Evolutionary conservation across 2,329 filamentous ascomycete genomes (phyloP).

Genomic region (Alternaria angustiovoidea): DNA sequence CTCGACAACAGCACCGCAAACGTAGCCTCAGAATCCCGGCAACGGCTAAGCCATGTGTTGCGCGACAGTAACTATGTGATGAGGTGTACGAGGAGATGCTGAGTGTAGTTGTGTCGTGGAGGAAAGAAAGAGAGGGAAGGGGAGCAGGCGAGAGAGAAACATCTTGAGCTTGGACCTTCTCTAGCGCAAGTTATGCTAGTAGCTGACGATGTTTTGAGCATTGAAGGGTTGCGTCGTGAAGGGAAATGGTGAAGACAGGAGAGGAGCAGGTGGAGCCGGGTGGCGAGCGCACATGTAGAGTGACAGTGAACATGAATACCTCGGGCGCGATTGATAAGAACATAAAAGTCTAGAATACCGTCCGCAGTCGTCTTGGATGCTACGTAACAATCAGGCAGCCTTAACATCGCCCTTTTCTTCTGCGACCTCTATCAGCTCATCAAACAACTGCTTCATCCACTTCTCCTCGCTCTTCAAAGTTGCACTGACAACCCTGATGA

Average conservation of each 20-base stretch:
- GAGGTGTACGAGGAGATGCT: background rate
- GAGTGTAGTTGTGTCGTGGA: background rate
- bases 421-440: conserved; percentile 72
- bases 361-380: background rate
- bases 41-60: background rate
- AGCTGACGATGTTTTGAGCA: background rate
- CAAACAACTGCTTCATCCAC: conserved; percentile 77
- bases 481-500: conserved; percentile 82
- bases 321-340: background rate
- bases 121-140: background rate
- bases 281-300: background rate
- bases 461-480: conserved; percentile 74
- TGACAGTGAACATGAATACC: background rate
- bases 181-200: background rate
- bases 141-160: background rate
- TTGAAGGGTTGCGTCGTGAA: background rate
- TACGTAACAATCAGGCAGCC: background rate
- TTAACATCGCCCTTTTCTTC: background rate
- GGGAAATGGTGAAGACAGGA: background rate
- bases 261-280: background rate
- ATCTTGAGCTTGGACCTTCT: background rate
- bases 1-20: background rate
- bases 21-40: background rate
- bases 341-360: background rate
- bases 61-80: background rate